Percentiles rank a stretch among this genome's conserved stretches.
phyloP scores from a whole-genome alignment of 805 yeast genomes.

The Jamesozyma rosinii region DNA sequence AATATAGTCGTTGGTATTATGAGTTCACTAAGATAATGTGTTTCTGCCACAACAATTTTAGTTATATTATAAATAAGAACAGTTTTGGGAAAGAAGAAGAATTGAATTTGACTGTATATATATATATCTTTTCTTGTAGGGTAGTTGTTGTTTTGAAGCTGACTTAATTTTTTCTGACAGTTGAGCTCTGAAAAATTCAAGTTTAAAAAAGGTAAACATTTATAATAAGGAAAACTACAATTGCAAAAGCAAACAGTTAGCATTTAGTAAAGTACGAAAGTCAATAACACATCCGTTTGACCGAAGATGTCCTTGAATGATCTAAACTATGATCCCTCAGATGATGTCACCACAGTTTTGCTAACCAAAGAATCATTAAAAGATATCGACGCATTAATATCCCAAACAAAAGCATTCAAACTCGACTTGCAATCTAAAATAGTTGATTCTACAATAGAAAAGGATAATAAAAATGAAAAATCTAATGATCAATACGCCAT shows the following conservation, averaged over 20 bases:
- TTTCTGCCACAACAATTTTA: no score
- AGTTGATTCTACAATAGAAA: conserved; percentile 17
- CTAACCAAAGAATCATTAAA: conserved; percentile 41
- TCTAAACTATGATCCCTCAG: conserved; percentile 42
- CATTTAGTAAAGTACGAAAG: neutral
- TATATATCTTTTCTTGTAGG: no score
- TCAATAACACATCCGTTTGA: neutral
- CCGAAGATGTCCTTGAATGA: conserved; percentile 26
- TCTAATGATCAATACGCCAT: neutral
- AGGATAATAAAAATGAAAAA: conserved; percentile 11
- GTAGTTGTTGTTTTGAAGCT: no score
- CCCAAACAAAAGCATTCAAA: conserved; percentile 44
- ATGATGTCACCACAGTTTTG: conserved; percentile 44
- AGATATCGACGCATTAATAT: conserved; percentile 42
- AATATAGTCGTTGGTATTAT: no score
- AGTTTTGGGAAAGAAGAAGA: no score
- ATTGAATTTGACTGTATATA: no score
- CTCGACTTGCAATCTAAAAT: conserved; percentile 41
- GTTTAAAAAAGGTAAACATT: neutral
- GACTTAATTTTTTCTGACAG: no score
- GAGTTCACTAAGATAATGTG: no score
- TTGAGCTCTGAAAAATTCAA: neutral
- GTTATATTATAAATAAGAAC: no score
- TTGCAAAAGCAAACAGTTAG: neutral
- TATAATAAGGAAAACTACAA: neutral